These are phyloP conservation scores for Paralagenidium karlingii DNA, from an alignment of 352 stramenopile species.

Conservation along the genomic window DNA sequence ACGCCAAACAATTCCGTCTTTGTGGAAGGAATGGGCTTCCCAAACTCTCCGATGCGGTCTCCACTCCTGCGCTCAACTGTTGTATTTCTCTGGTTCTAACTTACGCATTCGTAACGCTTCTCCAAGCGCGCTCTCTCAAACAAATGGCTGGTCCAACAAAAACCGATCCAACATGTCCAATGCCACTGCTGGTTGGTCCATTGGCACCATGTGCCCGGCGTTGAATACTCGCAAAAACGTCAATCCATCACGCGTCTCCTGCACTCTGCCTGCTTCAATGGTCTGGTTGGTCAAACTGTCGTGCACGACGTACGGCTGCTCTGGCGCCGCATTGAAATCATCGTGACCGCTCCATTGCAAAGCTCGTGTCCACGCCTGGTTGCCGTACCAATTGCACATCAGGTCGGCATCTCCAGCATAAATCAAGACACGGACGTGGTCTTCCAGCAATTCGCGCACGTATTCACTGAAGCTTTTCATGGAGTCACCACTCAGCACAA, in stretches of 20 bases:
- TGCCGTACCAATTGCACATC: constrained; percentile 97
- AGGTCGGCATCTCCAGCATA: constrained; percentile 95
- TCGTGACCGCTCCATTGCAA: constrained; percentile 87
- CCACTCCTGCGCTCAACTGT: too few relatives aligned
- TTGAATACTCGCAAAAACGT: constrained; percentile 22
- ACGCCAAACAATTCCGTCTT: too few relatives aligned
- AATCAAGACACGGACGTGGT: constrained; percentile 75
- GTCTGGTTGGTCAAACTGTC: constrained; percentile 5
- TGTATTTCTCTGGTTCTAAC: too few relatives aligned
- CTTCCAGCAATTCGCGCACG: constrained; percentile 79
- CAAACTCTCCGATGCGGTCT: too few relatives aligned
- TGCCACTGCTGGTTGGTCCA: constrained; percentile 35
- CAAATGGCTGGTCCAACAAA: constrained; percentile 12
- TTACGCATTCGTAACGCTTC: too few relatives aligned
- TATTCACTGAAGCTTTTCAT: constrained; percentile 85
- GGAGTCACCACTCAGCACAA: constrained; percentile 69
- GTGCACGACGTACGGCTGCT: constrained; percentile 14
- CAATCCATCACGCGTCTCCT: constrained; percentile 11
- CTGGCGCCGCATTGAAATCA: constrained; percentile 56
- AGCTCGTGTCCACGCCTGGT: constrained; percentile 86
- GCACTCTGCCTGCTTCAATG: constrained; percentile 24
- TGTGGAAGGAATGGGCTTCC: too few relatives aligned
- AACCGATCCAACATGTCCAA: constrained; percentile 34
- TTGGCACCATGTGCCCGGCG: constrained; percentile 30
- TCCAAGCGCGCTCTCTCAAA: too few relatives aligned